Base-by-base conservation (phyloP, 140 eudicot genomes). In the Flaveria floridana region DNA sequence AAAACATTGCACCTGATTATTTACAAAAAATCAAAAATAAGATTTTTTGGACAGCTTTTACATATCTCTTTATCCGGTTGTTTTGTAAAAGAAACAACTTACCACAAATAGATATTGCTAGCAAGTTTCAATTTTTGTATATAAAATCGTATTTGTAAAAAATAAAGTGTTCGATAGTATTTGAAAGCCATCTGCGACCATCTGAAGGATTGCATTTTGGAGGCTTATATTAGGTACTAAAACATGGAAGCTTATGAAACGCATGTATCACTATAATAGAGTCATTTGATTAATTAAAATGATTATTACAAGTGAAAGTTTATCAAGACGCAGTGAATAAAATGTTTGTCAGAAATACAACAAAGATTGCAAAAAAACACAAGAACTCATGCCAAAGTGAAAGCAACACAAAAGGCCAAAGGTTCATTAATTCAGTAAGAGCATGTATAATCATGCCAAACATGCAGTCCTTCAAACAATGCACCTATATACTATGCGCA, bases 151-250 rank as follows among this genome's bases (percentile, higher is more conserved):
- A 58, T 37, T 52, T 30, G 50, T 19, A 71, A 53, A 28, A 14
- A 16, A 1, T 9, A 6, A n/a, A n/a, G 23, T 51, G 10, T 48
- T 26, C 25, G 52, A 51, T 51, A 52, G 16, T 8, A 58, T 8
- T 58, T 23, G 19, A 37, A 18, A 72, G 19, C 44, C 76, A 55
- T 37, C 76, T 34, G 53, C n/a, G 13, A 51, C 5, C 48, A n/a
- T 53, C 39, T 20, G 2, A 2, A 11, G n/a, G 19, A 26, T 48
- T 71, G 26, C 51, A 51, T 18, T 1, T n/a, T 71, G 44, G 16
- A 57, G 21, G 25, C 13, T 57, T 19, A 20, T 6, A 21, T 9
- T 21, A 57, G 5, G 65, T 5, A 3, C 15, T 58, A 1, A 21
- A 20, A 58, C 13, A 23, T 58, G 30, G n/a, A 21, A 58, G n/a